These are phyloP conservation scores for Cladophialophora yegresii DNA, from an alignment of 2,329 filamentous ascomycete genomes.

Conservation along the genomic window DNA sequence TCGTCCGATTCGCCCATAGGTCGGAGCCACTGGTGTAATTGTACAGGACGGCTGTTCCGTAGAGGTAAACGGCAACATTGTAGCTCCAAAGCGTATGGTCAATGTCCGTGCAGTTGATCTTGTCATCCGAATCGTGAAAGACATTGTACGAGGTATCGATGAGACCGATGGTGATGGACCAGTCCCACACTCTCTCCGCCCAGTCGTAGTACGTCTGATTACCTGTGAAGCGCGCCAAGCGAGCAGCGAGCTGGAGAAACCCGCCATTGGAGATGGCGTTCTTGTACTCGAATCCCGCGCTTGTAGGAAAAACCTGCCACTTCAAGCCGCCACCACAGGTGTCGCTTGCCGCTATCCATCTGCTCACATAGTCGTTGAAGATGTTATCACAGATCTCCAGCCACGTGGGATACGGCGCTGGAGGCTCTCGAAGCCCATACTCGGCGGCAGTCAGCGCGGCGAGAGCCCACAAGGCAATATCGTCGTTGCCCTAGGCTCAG, in stretches of 20 bases:
- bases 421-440: slow-evolving; percentile 61
- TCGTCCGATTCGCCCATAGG: not conserved
- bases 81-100: slow-evolving; percentile 67
- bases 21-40: slow-evolving; percentile 60
- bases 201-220: slow-evolving; percentile 76
- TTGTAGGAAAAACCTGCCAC: slow-evolving; percentile 81
- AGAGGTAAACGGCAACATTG: slow-evolving; percentile 61
- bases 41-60: slow-evolving; percentile 39
- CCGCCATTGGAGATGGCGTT: slow-evolving; percentile 60
- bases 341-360: slow-evolving; percentile 63
- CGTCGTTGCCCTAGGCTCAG: slow-evolving; percentile 63
- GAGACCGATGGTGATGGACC: slow-evolving; percentile 57
- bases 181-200: slow-evolving; percentile 64
- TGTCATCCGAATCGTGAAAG: slow-evolving; percentile 63
- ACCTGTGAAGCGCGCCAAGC: slow-evolving; percentile 75
- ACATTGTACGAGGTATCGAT: slow-evolving; percentile 64
- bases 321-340: slow-evolving; percentile 73
- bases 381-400: slow-evolving; percentile 66
- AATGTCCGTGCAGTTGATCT: slow-evolving; percentile 60
- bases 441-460: slow-evolving; percentile 68
- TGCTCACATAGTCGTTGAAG: slow-evolving; percentile 67
- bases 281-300: slow-evolving; percentile 64
- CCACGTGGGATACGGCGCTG: slow-evolving; percentile 44
- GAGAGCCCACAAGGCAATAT: slow-evolving; percentile 70
- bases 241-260: slow-evolving; percentile 61